phyloP scores from a whole-genome alignment of 148 eudicot genomes.

The Chenopodium formosanum region DNA sequence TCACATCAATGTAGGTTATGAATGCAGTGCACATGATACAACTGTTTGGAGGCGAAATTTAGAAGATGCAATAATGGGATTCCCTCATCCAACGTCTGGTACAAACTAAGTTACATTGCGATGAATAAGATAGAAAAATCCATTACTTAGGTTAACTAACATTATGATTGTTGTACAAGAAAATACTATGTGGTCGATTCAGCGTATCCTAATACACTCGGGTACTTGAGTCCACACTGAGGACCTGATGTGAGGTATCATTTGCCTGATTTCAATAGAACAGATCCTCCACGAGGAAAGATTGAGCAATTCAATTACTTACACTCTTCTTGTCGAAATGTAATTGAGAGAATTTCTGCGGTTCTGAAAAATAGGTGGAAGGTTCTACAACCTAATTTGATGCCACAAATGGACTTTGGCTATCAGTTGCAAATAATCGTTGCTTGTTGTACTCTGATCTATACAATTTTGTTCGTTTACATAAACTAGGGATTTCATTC shows the following conservation, averaged over 20 bases:
- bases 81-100: neutral
- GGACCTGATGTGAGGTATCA: neutral
- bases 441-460: too few species aligned
- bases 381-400: neutral
- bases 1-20: too few species aligned
- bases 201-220: neutral
- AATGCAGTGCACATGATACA: too few species aligned
- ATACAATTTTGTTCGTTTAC: too few species aligned
- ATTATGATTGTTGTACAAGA: neutral
- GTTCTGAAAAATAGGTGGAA: neutral
- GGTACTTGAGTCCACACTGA: neutral
- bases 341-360: neutral
- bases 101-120: neutral
- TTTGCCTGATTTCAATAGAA: neutral
- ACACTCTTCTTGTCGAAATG: neutral
- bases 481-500: too few species aligned
- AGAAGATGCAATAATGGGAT: too few species aligned
- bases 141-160: neutral
- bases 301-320: too few species aligned
- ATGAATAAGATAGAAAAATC: neutral
- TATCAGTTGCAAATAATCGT: neutral
- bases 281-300: too few species aligned
- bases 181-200: neutral
- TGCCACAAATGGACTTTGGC: neutral
- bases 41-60: too few species aligned